phyloP scores from a whole-genome alignment of 805 yeast species.

The Candida endomychidarum region DNA sequence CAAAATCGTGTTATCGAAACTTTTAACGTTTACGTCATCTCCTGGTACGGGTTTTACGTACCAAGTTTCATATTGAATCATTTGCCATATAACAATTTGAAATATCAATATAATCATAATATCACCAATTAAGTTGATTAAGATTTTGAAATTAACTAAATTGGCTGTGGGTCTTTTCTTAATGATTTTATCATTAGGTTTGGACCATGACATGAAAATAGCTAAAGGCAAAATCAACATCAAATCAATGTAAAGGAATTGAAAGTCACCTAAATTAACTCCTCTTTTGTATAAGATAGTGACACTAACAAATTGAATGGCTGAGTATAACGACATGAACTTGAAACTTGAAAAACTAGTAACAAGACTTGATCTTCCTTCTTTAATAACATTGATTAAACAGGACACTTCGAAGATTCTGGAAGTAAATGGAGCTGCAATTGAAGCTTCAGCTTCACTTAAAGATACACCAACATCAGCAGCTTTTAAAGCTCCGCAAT shows the following conservation, averaged over 20 bases:
- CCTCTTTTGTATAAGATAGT: conserved; percentile 84
- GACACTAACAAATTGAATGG: conserved; percentile 90
- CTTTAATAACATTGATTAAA: conserved; percentile 85
- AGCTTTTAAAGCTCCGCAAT: conserved; percentile 96
- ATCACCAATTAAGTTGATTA: conserved; percentile 79
- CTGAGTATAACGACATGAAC: conserved; percentile 95
- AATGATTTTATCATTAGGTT: conserved; percentile 61
- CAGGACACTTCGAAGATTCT: conserved; percentile 88
- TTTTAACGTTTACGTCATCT: conserved; percentile 71
- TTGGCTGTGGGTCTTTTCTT: conserved; percentile 91
- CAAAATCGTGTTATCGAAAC: conserved; percentile 86
- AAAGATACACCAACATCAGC: conserved; percentile 96
- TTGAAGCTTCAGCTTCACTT: conserved; percentile 97
- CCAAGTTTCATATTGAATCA: conserved; percentile 65
- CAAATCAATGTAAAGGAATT: conserved; percentile 90
- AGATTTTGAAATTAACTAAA: conserved; percentile 81
- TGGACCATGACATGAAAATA: conserved; percentile 96
- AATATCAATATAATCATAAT: conserved; percentile 61
- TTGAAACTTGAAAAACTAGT: conserved; percentile 97
- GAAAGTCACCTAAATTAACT: conserved; percentile 93
- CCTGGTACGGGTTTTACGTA: conserved; percentile 77
- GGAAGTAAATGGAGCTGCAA: conserved; percentile 98
- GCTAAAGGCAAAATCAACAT: conserved; percentile 92
- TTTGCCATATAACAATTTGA: conserved; percentile 68
- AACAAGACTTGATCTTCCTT: conserved; percentile 92